Conservation (phyloP, 805 yeast species). For the Sugiyamaella chiloensis region DNA sequence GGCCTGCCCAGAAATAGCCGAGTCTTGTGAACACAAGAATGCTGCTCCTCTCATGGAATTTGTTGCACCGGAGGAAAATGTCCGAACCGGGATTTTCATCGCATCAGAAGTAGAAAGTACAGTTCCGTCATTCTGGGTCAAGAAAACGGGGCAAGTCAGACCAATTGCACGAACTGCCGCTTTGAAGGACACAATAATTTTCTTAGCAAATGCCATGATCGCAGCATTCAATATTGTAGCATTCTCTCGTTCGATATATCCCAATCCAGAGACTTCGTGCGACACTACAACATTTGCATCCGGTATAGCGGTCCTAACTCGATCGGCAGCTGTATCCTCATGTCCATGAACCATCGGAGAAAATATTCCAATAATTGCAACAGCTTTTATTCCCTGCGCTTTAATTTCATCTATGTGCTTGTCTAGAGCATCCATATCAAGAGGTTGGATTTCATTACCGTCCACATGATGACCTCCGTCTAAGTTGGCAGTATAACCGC, state of each 20-base stretch:
- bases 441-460: conserved; percentile 11
- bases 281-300: conserved; percentile 39
- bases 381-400: conserved; percentile 29
- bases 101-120: conserved; percentile 42
- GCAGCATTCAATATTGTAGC: conserved; percentile 45
- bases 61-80: conserved; percentile 48
- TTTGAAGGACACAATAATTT: conserved; percentile 40
- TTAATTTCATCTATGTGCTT: conserved; percentile 35
- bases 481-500: conserved; percentile 13
- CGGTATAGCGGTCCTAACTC: conserved; percentile 36
- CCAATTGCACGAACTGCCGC: conserved; percentile 39
- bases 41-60: conserved; percentile 37
- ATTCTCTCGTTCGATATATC: conserved; percentile 46
- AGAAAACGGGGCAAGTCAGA: conserved; percentile 38
- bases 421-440: conserved; percentile 7
- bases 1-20: conserved; percentile 24
- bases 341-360: conserved; percentile 40
- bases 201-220: conserved; percentile 37
- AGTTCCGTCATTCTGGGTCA: conserved; percentile 51
- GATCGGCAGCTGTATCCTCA: conserved; percentile 36
- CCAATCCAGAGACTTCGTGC: conserved; percentile 42
- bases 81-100: conserved; percentile 40
- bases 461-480: conserved; percentile 17
- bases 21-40: conserved; percentile 33
- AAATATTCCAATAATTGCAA: conserved; percentile 44